Base-by-base conservation (phyloP, 2,329 filamentous ascomycete genomes). In the Paradendryphiella salina region DNA sequence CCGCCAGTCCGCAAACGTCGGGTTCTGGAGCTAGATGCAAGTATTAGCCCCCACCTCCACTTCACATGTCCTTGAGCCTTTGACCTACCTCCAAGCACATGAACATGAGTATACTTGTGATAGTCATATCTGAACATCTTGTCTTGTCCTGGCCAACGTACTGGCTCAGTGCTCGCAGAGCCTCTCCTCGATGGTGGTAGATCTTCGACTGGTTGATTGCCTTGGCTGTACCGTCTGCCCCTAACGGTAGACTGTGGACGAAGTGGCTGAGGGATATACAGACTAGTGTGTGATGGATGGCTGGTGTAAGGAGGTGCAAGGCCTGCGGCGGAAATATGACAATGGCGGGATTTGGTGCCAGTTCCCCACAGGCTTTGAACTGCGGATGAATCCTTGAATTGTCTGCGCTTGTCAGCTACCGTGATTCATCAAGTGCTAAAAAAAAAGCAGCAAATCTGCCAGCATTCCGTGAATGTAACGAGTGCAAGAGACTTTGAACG, bases 81-180 rank as follows among this genome's bases (percentile, higher is more conserved):
- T 5, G n/a, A 50, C 63, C 49, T 50, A 67, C 66, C 51, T 71
- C 68, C 37, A 61, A 52, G 14, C 61, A 60, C 53, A 70, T 52
- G 37, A 71, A 65, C 52, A 69, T 62, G 2, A 69, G 31, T 3
- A 71, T 60, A 31, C 63, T 66, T 6, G 60, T 55, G 1, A 71
- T 67, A 0, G 65, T 67, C 20, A 58, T 29, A 31, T 70, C 63
- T 18, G 51, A 63, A 23, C 51, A 60, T 37, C 57, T 51, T 3
- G 61, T 69, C 31, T 54, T 65, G 11, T 65, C 61, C n/a, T 57
- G 57, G 1, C 52, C 56, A 13, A 71, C 56, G 4, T 63, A 55
- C 0, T 60, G 50, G 26, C 60, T 63, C 1, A 71, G 44, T 6
- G 63, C 54, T 3, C 61, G 59, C 6, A 71, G 65, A 2, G 68